A percentile compares a stretch with the other conserved stretches of the same genome.
phyloP scores from a whole-genome alignment of 345 rosid species.

The Eutrema heterophyllum region DNA sequence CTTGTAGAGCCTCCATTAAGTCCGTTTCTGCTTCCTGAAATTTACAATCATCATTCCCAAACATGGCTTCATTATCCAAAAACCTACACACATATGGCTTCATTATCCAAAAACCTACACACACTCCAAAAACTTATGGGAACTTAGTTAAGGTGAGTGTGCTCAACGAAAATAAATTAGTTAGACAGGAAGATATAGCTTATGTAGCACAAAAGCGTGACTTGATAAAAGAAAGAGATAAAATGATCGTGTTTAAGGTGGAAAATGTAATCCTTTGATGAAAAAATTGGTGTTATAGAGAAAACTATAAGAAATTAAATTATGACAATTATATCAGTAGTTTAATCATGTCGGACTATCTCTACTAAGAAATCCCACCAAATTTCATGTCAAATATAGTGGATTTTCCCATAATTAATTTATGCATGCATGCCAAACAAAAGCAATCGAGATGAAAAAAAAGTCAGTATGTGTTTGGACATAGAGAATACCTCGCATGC shows the following conservation, averaged over 20 bases:
- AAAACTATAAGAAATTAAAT: slow-evolving; percentile 7
- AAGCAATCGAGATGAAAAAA: slow-evolving; percentile 19
- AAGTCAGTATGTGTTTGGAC: slow-evolving; percentile 22
- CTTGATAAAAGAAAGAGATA: slow-evolving; percentile 6
- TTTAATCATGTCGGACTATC: slow-evolving; percentile 32
- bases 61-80: too few species aligned
- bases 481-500: slow-evolving; percentile 28
- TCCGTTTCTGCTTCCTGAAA: too few species aligned
- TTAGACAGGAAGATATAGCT: background rate
- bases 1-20: too few species aligned
- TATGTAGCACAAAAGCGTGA: slow-evolving; percentile 12
- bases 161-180: background rate
- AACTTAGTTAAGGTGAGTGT: background rate
- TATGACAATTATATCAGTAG: slow-evolving; percentile 21
- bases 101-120: too few species aligned
- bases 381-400: slow-evolving; percentile 11
- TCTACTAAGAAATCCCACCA: slow-evolving; percentile 16
- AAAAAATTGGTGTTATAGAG: background rate
- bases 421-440: slow-evolving; percentile 33
- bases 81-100: too few species aligned
- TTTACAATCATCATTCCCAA: too few species aligned
- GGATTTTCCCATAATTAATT: slow-evolving; percentile 17
- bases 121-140: too few species aligned
- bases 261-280: background rate
- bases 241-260: slow-evolving; percentile 23